Evolutionary conservation across 2,329 filamentous ascomycete genomes (phyloP).

Genomic region (Ophiostoma sp.): DNA sequence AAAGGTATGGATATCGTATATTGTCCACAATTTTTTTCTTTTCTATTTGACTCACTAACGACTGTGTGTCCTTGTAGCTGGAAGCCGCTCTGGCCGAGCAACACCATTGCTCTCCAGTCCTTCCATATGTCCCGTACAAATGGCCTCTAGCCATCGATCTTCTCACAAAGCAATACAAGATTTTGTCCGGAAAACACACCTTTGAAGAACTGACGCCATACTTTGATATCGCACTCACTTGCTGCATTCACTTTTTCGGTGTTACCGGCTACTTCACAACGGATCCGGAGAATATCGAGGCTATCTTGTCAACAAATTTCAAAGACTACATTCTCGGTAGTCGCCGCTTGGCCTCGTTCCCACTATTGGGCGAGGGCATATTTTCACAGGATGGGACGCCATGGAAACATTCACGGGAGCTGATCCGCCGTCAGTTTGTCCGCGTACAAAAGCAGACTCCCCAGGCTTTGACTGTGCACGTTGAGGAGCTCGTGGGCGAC

Average conservation of each 20-base stretch:
- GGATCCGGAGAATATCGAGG: not conserved
- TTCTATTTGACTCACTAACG: not conserved
- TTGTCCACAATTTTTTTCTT: no score
- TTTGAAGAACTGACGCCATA: not conserved
- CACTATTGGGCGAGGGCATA: not conserved
- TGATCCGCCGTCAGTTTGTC: not conserved
- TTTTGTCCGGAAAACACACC: not conserved
- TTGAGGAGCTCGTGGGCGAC: not conserved
- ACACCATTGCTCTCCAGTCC: not conserved
- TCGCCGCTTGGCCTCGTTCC: not conserved
- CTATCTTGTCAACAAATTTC: not conserved
- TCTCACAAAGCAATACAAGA: not conserved
- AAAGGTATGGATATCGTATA: no score
- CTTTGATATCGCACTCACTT: not conserved
- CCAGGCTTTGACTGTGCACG: not conserved
- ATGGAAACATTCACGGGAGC: not conserved
- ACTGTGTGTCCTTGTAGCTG: not conserved
- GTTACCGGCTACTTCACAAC: not conserved
- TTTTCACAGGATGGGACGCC: not conserved
- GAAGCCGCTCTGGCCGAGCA: not conserved
- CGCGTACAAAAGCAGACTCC: not conserved
- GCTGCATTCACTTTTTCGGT: not conserved
- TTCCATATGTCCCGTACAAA: not conserved
- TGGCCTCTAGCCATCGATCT: not conserved
- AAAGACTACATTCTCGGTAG: not conserved